These are phyloP conservation scores for Fusarium equiseti DNA, from an alignment of 2,329 filamentous ascomycete genomes.

Conservation along the genomic window DNA sequence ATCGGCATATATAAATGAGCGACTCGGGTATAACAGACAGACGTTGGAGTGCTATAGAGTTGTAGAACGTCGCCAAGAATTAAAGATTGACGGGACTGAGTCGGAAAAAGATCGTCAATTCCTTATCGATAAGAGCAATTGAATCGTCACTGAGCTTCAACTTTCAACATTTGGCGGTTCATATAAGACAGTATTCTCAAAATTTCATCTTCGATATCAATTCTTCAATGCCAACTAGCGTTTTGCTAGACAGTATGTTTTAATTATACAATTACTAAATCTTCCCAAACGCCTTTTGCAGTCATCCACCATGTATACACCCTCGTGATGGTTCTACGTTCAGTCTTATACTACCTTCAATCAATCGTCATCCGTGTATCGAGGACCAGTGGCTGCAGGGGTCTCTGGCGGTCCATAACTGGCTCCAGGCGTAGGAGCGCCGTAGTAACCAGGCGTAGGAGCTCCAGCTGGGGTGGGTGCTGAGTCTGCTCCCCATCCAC, in stretches of 20 bases:
- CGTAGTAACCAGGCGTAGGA: slow-evolving; percentile 75
- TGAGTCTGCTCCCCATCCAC: slow-evolving; percentile 70
- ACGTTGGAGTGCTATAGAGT: neutral
- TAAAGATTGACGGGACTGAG: neutral
- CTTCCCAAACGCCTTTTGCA: slow-evolving; percentile 41
- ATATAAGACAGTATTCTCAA: neutral
- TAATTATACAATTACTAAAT: slow-evolving; percentile 37
- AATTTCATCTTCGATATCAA: neutral
- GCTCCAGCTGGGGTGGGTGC: slow-evolving; percentile 76
- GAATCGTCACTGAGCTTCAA: neutral
- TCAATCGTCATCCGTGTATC: slow-evolving; percentile 65
- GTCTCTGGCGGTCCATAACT: slow-evolving; percentile 67
- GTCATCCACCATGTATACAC: slow-evolving; percentile 4
- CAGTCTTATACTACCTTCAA: slow-evolving; percentile 17
- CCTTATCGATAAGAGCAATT: slow-evolving; percentile 39
- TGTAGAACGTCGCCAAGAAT: neutral
- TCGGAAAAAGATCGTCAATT: slow-evolving; percentile 17
- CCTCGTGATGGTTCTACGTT: slow-evolving; percentile 6
- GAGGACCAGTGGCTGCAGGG: slow-evolving; percentile 69
- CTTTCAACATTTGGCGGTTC: neutral
- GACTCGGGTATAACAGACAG: neutral
- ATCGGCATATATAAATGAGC: neutral
- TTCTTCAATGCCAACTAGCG: neutral
- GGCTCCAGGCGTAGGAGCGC: slow-evolving; percentile 75
- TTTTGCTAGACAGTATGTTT: slow-evolving; percentile 10